phyloP scores from a whole-genome alignment of 1,284 basidiomycete genomes.

The Moniliophthora roreri region DNA sequence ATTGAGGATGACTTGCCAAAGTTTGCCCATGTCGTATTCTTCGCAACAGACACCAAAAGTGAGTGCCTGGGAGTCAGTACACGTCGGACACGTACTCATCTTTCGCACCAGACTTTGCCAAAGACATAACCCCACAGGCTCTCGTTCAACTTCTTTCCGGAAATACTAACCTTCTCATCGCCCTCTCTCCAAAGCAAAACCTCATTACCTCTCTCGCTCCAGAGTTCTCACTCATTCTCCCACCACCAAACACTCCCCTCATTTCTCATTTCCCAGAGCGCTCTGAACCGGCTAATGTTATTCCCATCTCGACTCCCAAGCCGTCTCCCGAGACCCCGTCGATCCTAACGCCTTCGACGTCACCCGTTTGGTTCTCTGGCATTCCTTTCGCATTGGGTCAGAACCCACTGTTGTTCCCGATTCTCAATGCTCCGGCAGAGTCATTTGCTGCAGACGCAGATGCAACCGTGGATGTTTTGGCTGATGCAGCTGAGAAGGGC shows the following conservation, averaged over 20 bases:
- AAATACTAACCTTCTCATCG: constrained; percentile 84
- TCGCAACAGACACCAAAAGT: constrained; percentile 85
- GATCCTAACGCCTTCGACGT: constrained; percentile 41
- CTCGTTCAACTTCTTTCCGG: constrained; percentile 73
- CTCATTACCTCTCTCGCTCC: constrained; percentile 69
- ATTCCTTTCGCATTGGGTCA: constrained; percentile 70
- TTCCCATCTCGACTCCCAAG: constrained; percentile 53
- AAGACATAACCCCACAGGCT: constrained; percentile 82
- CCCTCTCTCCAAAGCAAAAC: constrained; percentile 74
- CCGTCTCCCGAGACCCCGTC: constrained; percentile 32
- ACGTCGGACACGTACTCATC: background rate
- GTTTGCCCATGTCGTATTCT: constrained; percentile 84
- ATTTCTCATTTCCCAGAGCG: constrained; percentile 77
- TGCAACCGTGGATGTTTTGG: constrained; percentile 54
- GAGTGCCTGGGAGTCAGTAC: constrained; percentile 21
- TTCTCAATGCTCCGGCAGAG: constrained; percentile 76
- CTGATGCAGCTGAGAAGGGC: constrained; percentile 66
- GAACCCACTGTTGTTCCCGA: constrained; percentile 83
- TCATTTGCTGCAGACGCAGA: constrained; percentile 69
- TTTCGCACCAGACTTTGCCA: constrained; percentile 49
- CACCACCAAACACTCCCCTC: constrained; percentile 71
- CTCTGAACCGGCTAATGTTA: constrained; percentile 51
- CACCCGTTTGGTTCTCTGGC: constrained; percentile 78
- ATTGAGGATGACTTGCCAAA: constrained; percentile 70
- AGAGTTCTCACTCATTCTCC: constrained; percentile 76